Base-by-base conservation (phyloP, 768 basidiomycete genomes). In the Phlegmacium glaucopus region DNA sequence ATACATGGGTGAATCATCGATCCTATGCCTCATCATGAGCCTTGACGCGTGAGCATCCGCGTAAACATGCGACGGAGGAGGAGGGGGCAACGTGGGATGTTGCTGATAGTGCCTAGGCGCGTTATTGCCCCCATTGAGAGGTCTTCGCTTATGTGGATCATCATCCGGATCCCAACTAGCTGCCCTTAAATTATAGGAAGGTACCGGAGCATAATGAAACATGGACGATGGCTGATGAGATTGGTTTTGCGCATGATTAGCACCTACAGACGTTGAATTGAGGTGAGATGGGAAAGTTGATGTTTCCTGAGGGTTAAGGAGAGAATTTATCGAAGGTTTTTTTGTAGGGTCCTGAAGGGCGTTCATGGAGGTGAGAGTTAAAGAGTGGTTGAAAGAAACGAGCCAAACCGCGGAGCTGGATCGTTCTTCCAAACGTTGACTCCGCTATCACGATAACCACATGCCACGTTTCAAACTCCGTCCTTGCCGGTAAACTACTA, bases 171-270 rank as follows among this genome's bases (percentile, higher is more conserved):
- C 62, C 82, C 84, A 85, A 56, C 65, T 80, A 5, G 84, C 84
- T 9, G 81, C 78, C 34, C 80, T 74, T n/a, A 85, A 75, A 57
- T 78, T 72, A 55, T 73, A 85, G 17, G 74, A 61, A 9, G 68
- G 45, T 9, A 47, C 53, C 28, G 66, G 48, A 4, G 38, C 44
- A 51, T 62, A 49, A 49, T 67, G 68, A 2, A 46, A 49, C 39
- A 47, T 49, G 40, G 43, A 26, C 18, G 57, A 45, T 40, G 59
- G 59, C 25, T 34, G 50, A 51, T 67, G 65, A 15, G 62, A 49
- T 18, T 59, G 60, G 35, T 13, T 22, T 22, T 2, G 22, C 3
- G 22, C 49, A 17, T 56, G 59, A 45, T 56, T 57, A 42, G 36
- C 39, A 36, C 30, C 51, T 39, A 59, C 47, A 36, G 60, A 52